phyloP scores from a whole-genome alignment of 2,329 filamentous ascomycete species.

The Dichotomopilus funicola region DNA sequence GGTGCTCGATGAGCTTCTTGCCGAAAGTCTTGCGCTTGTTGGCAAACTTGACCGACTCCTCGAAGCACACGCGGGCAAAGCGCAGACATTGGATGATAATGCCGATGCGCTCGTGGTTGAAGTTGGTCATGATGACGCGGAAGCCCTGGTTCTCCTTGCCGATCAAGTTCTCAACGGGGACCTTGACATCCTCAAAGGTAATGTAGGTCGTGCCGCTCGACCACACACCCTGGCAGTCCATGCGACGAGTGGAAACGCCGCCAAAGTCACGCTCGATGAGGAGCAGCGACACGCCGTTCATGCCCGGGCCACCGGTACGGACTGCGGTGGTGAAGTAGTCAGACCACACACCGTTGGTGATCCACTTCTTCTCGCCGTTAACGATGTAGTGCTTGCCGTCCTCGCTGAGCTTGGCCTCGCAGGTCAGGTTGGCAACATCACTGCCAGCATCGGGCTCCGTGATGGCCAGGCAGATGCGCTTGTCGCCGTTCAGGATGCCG shows the following conservation, averaged over 20 bases:
- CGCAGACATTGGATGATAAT: slow-evolving; percentile 97
- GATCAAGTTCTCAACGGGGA: slow-evolving; percentile 96
- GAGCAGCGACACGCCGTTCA: slow-evolving; percentile 86
- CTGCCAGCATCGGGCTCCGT: slow-evolving; percentile 93
- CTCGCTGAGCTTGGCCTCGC: slow-evolving; percentile 88
- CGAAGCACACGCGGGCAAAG: slow-evolving; percentile 94
- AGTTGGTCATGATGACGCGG: slow-evolving; percentile 99
- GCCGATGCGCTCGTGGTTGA: slow-evolving; percentile 98
- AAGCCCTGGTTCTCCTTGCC: slow-evolving; percentile 98
- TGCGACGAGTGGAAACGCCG: slow-evolving; percentile 85
- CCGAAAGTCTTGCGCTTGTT: slow-evolving; percentile 96
- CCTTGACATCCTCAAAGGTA: slow-evolving; percentile 98
- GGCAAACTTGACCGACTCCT: slow-evolving; percentile 93
- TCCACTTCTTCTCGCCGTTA: slow-evolving; percentile 99
- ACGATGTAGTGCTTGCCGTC: slow-evolving; percentile 99
- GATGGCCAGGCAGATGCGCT: slow-evolving; percentile 95
- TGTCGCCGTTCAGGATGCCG: slow-evolving; percentile 82
- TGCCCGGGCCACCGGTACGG: slow-evolving; percentile 78
- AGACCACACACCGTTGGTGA: slow-evolving; percentile 93
- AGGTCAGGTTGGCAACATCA: slow-evolving; percentile 91
- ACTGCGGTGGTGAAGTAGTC: slow-evolving; percentile 99
- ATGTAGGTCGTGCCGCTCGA: slow-evolving; percentile 93
- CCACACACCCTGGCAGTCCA: slow-evolving; percentile 99
- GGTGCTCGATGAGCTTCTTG: slow-evolving; percentile 93
- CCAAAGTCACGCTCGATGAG: slow-evolving; percentile 81